Evolutionary conservation across 2,329 filamentous ascomycete species (phyloP).

Genomic region (Madurella fahalii): DNA sequence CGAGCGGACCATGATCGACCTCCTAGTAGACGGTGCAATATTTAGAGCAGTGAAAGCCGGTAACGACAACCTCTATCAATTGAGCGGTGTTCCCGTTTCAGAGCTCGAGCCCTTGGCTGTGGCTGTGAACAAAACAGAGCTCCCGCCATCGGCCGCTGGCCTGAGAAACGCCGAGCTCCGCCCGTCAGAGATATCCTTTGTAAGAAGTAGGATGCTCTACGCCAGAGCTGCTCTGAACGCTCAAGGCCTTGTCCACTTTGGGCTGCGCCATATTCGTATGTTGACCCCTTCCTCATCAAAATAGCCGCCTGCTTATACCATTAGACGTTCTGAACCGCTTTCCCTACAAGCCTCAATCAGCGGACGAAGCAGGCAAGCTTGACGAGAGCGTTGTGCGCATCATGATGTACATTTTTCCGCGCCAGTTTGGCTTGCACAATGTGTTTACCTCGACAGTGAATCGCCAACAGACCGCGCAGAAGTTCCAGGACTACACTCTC

Average conservation of each 20-base stretch:
- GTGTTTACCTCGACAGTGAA: conserved; percentile 75
- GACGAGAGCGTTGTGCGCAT: conserved; percentile 60
- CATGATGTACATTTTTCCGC: conserved; percentile 90
- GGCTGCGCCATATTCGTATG: conserved; percentile 77
- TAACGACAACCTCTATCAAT: conserved; percentile 67
- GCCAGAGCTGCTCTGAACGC: conserved; percentile 68
- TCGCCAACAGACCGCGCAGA: conserved; percentile 61
- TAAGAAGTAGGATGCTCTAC: conserved; percentile 83
- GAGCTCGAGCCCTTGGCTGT: conserved; percentile 29
- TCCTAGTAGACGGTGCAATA: conserved; percentile 73
- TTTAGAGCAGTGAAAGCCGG: conserved; percentile 61
- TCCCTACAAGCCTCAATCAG: conserved; percentile 31
- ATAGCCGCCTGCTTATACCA: conserved; percentile 2
- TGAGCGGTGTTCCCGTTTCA: conserved; percentile 58
- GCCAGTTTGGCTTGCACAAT: conserved; percentile 86
- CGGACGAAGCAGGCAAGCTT: conserved; percentile 25
- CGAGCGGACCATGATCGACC: conserved; percentile 70
- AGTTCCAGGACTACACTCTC: conserved; percentile 78
- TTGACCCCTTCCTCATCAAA: conserved; percentile 15
- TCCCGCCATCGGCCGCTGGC: background rate
- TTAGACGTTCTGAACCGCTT: conserved; percentile 78
- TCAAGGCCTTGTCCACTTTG: conserved; percentile 64
- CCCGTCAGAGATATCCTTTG: conserved; percentile 64
- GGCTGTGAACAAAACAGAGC: conserved; percentile 3
- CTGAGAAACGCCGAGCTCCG: conserved; percentile 22